Evolutionary conservation across 495 filamentous ascomycete genomes (phyloP), one percentile per base, ranked within the genome.

Genomic region (Penicillium simplicissimum): DNA sequence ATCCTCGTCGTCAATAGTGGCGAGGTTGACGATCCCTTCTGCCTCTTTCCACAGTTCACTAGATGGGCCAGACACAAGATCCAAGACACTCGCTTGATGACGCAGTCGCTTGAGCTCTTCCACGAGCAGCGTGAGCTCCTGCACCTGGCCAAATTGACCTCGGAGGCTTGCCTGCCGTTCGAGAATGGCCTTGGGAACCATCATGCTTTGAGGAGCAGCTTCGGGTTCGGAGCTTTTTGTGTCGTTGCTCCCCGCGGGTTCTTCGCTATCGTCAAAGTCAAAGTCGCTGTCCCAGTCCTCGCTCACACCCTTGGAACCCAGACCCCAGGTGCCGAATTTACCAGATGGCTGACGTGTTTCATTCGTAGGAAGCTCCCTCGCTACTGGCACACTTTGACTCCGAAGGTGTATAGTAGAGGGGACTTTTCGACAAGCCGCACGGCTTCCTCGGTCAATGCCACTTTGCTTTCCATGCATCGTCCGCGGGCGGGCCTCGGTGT

Each of bases 301-400:
- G 63, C 88, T 92, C 21, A 84, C 87, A 17, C 84, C 91, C 69
- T 96, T 96, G 60, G 86, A 88, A 8, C 92, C 89, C 51, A 94
- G 73, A 2, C 90, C 90, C 92, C 92, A 96, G 1, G 92, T 93
- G 47, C 92, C 91, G 67, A 93, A 95, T 65, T 96, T 96, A 23
- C 88, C 86, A 19, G 86, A 85, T 77, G 74, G 79, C 83, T 81
- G 81, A 71, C 74, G 76, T 71, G 76, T 83, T 14, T 87, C 86
- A 64, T 78, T 80, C 33, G 65, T 74, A 5, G 77, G 75, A 60
- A 74, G 61, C 17, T 95, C 92, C 40, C 86, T 85, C 3, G 90
- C 87, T 15, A 95, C 84, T 0, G 95, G 95, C n/a, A 98, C 93
- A 73, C 95, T 98, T 68, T 97, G 93, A 68, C 95, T 97, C 51